These are phyloP conservation scores for Taxawa tesnikishii DNA, from an alignment of 2,329 filamentous ascomycete genomes.

Conservation along the genomic window DNA sequence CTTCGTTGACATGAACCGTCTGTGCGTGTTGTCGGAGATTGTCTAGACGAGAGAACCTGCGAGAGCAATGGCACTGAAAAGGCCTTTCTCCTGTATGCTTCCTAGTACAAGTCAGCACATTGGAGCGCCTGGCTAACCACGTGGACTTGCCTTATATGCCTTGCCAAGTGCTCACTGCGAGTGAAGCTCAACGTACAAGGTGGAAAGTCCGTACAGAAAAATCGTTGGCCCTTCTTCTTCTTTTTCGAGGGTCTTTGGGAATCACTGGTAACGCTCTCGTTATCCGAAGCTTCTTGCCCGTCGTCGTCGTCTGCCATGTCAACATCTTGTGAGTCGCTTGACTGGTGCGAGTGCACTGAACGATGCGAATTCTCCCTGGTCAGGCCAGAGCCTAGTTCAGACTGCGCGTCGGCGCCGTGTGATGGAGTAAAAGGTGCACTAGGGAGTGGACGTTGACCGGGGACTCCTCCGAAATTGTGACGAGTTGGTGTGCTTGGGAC, in stretches of 20 bases:
- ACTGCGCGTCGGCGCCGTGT: conserved; percentile 19
- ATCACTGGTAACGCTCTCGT: conserved; percentile 36
- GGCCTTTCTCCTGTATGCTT: conserved; percentile 97
- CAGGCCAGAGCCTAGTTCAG: conserved; percentile 3
- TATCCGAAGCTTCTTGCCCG: conserved; percentile 39
- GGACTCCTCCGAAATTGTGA: conserved; percentile 34
- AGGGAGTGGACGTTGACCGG: conserved; percentile 34
- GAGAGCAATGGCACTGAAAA: conserved; percentile 89
- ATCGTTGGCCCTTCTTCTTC: conserved; percentile 94
- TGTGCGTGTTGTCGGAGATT: conserved; percentile 95
- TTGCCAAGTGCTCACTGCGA: conserved; percentile 83
- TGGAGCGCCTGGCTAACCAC: background rate
- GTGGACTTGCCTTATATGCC: conserved; percentile 70
- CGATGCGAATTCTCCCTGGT: conserved; percentile 5
- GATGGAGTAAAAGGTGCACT: conserved; percentile 32
- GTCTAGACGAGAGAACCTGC: conserved; percentile 85
- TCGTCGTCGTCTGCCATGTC: conserved; percentile 63
- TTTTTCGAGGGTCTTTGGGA: conserved; percentile 76
- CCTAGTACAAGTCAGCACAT: conserved; percentile 33
- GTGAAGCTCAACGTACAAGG: conserved; percentile 93
- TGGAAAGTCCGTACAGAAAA: conserved; percentile 91
- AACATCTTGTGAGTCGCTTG: conserved; percentile 54
- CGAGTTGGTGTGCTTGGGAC: conserved; percentile 52
- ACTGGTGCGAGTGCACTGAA: conserved; percentile 38
- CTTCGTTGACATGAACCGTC: conserved; percentile 94